Evolutionary conservation across 2,329 filamentous ascomycete genomes (phyloP), one percentile per base, ranked within the genome.

Genomic region (Pseudogymnoascus verrucosus): DNA sequence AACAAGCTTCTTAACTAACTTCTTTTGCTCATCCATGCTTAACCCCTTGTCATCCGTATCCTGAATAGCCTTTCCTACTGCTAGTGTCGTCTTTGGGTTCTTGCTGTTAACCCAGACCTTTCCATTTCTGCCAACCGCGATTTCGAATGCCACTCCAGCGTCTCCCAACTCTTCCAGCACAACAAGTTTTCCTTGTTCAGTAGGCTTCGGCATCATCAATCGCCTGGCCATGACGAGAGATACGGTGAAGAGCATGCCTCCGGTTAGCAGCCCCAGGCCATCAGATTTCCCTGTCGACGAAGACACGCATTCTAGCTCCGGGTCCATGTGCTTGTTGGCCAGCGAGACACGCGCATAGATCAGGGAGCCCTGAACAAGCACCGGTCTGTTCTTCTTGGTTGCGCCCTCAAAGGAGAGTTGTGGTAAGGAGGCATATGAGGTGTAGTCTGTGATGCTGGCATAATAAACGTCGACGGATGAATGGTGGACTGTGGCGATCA

Each of bases 371-470:
- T 85, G 72, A 28, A 82, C 79, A 47, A 98, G 83, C 67, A 90
- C 82, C 0, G 95, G 95, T 1, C 93, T 84, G 2, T 91, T 96
- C 78, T 98, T 98, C 76, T 93, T 95, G 51, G 89, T 91, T 16
- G 92, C 95, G 67, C 87, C 87, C 76, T 98, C 93, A 74, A 99
- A 99, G n/a, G 92, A 86, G 19, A 98, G 82, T 68, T 96, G 90
- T 0, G 90, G 91, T 0, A 98, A 85, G 16, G 90, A 79, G 0
- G 90, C 91, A 64, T 83, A 77, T 1, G 81, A 72, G 3, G 83
- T 83, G 72, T 86, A 83, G 63, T 86, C 81, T 28, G 90, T 89
- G 62, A 98, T 81, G 69, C 83, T 81, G 74, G 92, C 92, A 75
- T 89, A 87, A 81, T 90, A 97, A 73, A 84, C 83, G 70, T 98